Conservation (phyloP, 768 basidiomycete genomes). For the Leccinum arenicola region DNA sequence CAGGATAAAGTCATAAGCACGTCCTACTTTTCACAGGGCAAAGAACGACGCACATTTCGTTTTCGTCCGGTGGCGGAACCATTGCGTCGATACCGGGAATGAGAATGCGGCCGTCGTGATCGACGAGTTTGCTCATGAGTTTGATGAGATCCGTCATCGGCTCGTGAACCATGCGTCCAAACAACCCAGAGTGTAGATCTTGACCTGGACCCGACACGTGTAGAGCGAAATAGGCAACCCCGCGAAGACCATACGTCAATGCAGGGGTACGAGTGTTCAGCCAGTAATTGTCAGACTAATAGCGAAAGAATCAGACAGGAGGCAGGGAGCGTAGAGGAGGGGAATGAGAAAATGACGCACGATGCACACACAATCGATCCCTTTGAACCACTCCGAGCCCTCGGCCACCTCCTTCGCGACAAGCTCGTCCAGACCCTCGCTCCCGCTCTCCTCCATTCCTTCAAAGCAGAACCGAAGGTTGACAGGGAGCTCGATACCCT, state of each 20-base stretch:
- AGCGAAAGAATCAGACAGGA: not conserved
- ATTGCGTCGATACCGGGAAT: conserved; percentile 87
- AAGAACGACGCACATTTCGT: conserved; percentile 55
- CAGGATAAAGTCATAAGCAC: not conserved
- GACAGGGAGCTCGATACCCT: conserved; percentile 73
- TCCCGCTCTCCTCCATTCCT: conserved; percentile 96
- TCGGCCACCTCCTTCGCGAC: conserved; percentile 70
- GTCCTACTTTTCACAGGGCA: not conserved
- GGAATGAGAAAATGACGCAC: conserved; percentile 39
- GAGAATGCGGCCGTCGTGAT: conserved; percentile 74
- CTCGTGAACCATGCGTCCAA: conserved; percentile 78
- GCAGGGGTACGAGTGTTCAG: conserved; percentile 76
- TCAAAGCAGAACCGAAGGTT: conserved; percentile 93
- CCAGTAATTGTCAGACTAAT: conserved; percentile 95
- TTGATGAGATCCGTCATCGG: conserved; percentile 92
- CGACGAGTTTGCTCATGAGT: conserved; percentile 84
- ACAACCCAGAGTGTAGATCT: conserved; percentile 89
- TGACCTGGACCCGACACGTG: conserved; percentile 78
- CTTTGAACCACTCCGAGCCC: conserved; percentile 73
- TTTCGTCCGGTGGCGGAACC: conserved; percentile 67
- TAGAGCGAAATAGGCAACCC: conserved; percentile 82
- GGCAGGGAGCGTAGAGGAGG: not conserved
- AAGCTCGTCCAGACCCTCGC: conserved; percentile 86
- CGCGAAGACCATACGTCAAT: conserved; percentile 86
- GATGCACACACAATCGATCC: conserved; percentile 92